phyloP scores from a whole-genome alignment of 129 eudicot genomes.

The Silybum marianum region DNA sequence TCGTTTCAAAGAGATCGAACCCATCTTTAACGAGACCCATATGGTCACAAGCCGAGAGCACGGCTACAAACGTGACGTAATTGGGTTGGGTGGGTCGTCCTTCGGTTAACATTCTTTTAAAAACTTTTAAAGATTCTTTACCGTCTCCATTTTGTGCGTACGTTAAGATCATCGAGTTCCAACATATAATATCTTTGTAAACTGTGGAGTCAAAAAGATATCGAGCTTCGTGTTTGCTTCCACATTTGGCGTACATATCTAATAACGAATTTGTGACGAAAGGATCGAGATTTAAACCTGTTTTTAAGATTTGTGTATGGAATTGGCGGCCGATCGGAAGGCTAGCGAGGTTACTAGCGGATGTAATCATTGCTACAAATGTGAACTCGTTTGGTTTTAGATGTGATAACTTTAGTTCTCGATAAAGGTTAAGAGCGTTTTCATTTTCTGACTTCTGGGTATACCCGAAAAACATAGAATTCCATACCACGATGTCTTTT shows the following conservation, averaged over 20 bases:
- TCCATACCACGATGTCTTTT: constrained; percentile 72
- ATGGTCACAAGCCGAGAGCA: constrained; percentile 83
- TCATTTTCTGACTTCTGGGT: constrained; percentile 54
- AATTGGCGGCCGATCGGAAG: constrained; percentile 54
- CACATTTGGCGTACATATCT: constrained; percentile 81
- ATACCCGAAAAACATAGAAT: constrained; percentile 70
- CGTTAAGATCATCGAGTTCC: constrained; percentile 70
- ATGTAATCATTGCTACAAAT: constrained; percentile 55
- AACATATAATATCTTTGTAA: constrained; percentile 56
- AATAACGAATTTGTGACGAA: constrained; percentile 66
- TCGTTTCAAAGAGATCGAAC: constrained; percentile 41
- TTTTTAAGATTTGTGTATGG: constrained; percentile 52
- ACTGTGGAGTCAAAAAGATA: constrained; percentile 43
- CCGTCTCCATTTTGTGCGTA: constrained; percentile 74
- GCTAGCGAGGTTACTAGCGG: constrained; percentile 63
- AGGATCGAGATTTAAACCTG: constrained; percentile 47
- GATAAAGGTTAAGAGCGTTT: constrained; percentile 50
- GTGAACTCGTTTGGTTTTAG: constrained; percentile 56
- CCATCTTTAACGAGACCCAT: constrained; percentile 66
- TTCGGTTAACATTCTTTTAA: constrained; percentile 45
- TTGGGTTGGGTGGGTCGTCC: constrained; percentile 48
- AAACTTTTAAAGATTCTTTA: constrained; percentile 52
- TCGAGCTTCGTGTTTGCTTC: constrained; percentile 52
- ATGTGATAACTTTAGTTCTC: constrained; percentile 39
- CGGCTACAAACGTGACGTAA: constrained; percentile 58